Base-by-base conservation (phyloP, 1,284 basidiomycete species). In the Apiotrichum laibachii region DNA sequence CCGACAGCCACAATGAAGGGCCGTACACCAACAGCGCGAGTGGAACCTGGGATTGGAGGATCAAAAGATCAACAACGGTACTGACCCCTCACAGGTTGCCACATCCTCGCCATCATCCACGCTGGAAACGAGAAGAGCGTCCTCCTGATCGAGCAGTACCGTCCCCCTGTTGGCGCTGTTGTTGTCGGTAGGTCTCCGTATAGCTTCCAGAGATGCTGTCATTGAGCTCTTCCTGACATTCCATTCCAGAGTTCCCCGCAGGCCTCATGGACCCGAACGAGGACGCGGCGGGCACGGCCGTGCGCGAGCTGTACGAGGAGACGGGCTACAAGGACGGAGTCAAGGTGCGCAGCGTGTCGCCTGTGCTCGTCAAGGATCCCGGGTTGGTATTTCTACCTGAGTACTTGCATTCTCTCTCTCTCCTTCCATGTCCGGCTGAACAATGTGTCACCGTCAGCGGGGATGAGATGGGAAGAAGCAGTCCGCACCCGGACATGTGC, bases 221-320 rank as follows among this genome's bases (percentile, higher is more conserved):
- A 9, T 12, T 16, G 1, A 12, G n/a, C 19, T 21, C 18, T 15
- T 26, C 13, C 16, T 43, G 15, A 8, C 18, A 21, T 39, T 33
- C 10, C 26, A 19, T 12, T 1, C 31, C 75, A 89, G 91, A 95
- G 73, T 81, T 94, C 39, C 91, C 91, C 8, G 91, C 91, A 56
- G 90, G 91, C 39, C 79, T 97, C 26, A 85, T 97, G 60, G 90
- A 94, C 71, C 85, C 86, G 60, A 85, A 85, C 1, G 88, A 97
- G 79, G 85, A 85, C 1, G 82, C 89, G 0, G 88, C 88, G 2
- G 65, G 67, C 1, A 68, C 90, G 1, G 92, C 90, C 0, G 81
- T 92, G 39, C 84, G 92, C 39, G 93, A 97, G 72, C 82, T 97
- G 10, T 82, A 87, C 67, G 93, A 97, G 78, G 93, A 96, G 77